Percentiles rank a stretch among this genome's conserved stretches.
Evolutionary conservation across 1,139 yeast species (phyloP).

Genomic region (Blastobotrys aristatus): DNA sequence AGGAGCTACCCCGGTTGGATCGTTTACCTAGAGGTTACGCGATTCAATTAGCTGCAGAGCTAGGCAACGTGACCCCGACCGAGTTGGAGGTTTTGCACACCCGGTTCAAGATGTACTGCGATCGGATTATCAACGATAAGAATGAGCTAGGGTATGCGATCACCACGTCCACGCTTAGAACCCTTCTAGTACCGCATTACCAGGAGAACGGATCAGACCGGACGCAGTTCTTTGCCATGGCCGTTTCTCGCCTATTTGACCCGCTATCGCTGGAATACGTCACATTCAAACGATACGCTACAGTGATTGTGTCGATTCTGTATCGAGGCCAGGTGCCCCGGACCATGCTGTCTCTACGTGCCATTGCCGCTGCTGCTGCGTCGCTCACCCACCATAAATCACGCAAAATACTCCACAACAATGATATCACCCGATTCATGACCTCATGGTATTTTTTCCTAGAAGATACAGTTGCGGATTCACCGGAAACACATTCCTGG

Average conservation of each 20-base stretch:
- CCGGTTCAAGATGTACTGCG: not conserved
- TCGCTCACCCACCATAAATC: too few relatives aligned
- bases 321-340: too few relatives aligned
- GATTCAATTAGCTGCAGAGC: not conserved
- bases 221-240: not conserved
- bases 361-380: not conserved
- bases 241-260: not conserved
- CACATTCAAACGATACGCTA: not conserved
- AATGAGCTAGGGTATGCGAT: too few relatives aligned
- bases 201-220: too few relatives aligned
- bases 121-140: too few relatives aligned
- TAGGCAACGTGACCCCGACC: constrained; percentile 9
- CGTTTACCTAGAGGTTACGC: constrained; percentile 7
- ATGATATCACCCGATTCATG: not conserved
- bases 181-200: not conserved
- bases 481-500: not conserved
- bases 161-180: too few relatives aligned
- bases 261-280: not conserved
- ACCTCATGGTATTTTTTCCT: constrained; percentile 9
- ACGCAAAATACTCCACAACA: too few relatives aligned
- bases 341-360: not conserved
- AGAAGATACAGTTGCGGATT: constrained; percentile 8
- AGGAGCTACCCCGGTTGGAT: not conserved
- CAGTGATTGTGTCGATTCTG: too few relatives aligned
- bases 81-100: constrained; percentile 1